Conservation (phyloP, 176 grass and related monocot genomes). For the Coix lacrymajobi region DNA sequence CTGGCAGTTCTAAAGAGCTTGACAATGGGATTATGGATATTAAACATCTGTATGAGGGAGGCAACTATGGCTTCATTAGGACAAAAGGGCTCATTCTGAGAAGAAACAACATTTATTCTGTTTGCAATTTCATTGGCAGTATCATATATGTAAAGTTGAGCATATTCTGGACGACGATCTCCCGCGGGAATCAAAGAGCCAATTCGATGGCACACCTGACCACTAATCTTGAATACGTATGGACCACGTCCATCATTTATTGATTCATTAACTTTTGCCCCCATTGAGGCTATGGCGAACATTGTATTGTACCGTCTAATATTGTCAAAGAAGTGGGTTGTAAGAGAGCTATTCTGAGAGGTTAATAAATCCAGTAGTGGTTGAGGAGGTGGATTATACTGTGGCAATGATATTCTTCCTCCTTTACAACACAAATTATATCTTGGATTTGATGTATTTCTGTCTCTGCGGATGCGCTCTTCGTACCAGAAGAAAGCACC, state of each 20-base stretch:
- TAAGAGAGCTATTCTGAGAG: too few species aligned
- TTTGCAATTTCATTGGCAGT: not conserved
- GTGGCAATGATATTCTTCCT: too few species aligned
- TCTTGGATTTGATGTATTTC: too few species aligned
- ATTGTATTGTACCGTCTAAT: too few species aligned
- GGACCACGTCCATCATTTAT: not conserved
- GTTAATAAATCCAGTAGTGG: too few species aligned
- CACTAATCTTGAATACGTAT: conserved; percentile 11
- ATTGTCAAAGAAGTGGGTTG: too few species aligned
- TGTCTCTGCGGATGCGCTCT: too few species aligned
- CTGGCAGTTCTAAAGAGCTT: not conserved
- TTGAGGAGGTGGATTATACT: too few species aligned
- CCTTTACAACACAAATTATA: too few species aligned
- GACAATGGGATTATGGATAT: not conserved
- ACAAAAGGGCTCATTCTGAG: not conserved
- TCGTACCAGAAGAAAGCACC: too few species aligned
- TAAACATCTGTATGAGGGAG: not conserved
- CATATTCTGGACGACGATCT: not conserved
- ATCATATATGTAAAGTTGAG: not conserved
- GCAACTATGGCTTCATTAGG: not conserved
- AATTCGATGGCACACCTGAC: not conserved
- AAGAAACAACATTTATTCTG: not conserved
- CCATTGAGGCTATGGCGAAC: too few species aligned
- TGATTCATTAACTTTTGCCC: too few species aligned
- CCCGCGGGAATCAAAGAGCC: not conserved